A percentile compares a stretch with the other conserved stretches of the same genome.
These are phyloP conservation scores for Mycocalia duriaeana DNA, from an alignment of 1,284 basidiomycete genomes.

Conservation along the genomic window DNA sequence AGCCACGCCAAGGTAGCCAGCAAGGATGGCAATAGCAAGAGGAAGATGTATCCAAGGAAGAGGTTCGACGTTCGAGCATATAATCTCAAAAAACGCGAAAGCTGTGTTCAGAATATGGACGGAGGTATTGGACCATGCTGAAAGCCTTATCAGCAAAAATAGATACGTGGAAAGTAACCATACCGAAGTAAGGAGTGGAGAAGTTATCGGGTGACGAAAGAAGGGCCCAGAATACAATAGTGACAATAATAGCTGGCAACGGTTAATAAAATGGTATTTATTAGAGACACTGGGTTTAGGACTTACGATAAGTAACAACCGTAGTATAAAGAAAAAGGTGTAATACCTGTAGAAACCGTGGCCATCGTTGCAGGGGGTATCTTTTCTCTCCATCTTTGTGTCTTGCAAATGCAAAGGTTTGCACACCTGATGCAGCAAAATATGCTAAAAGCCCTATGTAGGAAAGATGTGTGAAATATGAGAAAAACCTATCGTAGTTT, in stretches of 20 bases:
- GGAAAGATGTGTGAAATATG: slow-evolving; percentile 60
- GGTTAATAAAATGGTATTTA: background rate
- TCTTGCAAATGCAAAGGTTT: slow-evolving; percentile 43
- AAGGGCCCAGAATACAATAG: slow-evolving; percentile 62
- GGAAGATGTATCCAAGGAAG: slow-evolving; percentile 50
- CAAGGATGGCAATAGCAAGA: slow-evolving; percentile 45
- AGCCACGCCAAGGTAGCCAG: slow-evolving; percentile 57
- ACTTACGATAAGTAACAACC: slow-evolving; percentile 57
- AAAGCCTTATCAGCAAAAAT: background rate
- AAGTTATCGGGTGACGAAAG: slow-evolving; percentile 43
- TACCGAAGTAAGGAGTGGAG: slow-evolving; percentile 30
- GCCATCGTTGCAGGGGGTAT: slow-evolving; percentile 61
- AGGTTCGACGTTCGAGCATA: slow-evolving; percentile 47
- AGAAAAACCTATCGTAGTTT: slow-evolving; percentile 54
- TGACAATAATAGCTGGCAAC: slow-evolving; percentile 57
- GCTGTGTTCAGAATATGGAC: slow-evolving; percentile 57
- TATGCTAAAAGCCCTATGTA: slow-evolving; percentile 61
- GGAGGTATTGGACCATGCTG: slow-evolving; percentile 58
- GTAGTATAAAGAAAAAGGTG: slow-evolving; percentile 53
- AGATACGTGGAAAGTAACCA: slow-evolving; percentile 12
- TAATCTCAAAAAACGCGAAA: slow-evolving; percentile 55
- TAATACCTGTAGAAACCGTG: slow-evolving; percentile 47
- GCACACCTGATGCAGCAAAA: slow-evolving; percentile 54
- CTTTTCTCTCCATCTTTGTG: slow-evolving; percentile 18
- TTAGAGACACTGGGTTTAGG: no score